Evolutionary conservation across 2,329 filamentous ascomycete genomes (phyloP), one percentile per base, ranked within the genome.

Genomic region (Exophiala viscosa): DNA sequence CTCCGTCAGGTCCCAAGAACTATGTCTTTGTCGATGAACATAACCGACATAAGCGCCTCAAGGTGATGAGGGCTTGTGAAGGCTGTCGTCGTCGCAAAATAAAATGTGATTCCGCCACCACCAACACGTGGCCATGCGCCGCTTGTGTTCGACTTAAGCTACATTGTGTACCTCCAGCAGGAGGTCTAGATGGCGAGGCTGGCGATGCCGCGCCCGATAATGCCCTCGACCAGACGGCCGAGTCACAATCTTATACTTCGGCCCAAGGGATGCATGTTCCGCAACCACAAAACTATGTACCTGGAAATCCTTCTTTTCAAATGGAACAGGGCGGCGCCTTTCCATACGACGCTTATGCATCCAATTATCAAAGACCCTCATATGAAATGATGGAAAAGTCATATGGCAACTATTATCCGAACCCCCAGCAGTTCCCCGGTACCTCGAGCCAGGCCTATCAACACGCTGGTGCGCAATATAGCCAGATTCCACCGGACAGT

Each of bases 11-110:
- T 28, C 60, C 55, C 14, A 63, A 61, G 52, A 91, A 96, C 70
- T 97, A 96, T 87, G 93, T 97, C 65, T 97, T 97, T 68, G 93
- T 97, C 52, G 92, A 97, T 71, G 92, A 97, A 71, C 93, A 97
- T 72, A 97, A 97, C 75, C 87, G 93, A 60, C 93, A 97, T 73
- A 97, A 97, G 74, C 84, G 92, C 64, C 76, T 97, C 59, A 97
- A 97, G 80, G 92, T 96, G 47, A 96, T 96, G 90, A 86, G 93
- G 76, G 93, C 92, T 51, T 97, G 92, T 70, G 92, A 96, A 73
- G 92, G 92, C 55, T 97, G 92, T 68, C 83, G 92, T 57, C 86
- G 90, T 71, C 84, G 92, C 66, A 99, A 99, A 73, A 99, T 99
- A 69, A 96, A 96, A 71, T 99, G 92, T 73, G 93, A 97, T 74